Evolutionary conservation across 2,329 filamentous ascomycete genomes (phyloP).

Genomic region (Sphaerostilbella broomeana): DNA sequence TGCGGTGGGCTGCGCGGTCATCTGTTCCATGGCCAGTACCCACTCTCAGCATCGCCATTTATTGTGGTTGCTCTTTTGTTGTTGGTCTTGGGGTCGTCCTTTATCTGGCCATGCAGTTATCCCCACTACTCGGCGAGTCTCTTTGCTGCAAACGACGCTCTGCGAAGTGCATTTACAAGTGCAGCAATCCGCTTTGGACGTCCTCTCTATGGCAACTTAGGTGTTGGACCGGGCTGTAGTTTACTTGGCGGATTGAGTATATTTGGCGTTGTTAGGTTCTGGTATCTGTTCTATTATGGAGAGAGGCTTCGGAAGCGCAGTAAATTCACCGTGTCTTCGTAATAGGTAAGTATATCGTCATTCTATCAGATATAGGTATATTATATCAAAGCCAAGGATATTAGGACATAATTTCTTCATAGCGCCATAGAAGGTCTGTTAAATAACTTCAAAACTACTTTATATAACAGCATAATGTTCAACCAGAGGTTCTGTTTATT

Average conservation of each 20-base stretch:
- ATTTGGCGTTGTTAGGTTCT: too few species aligned
- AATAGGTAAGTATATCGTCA: too few species aligned
- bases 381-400: too few species aligned
- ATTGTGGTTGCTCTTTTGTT: not conserved
- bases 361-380: too few species aligned
- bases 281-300: too few species aligned
- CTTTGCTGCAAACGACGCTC: constrained; percentile 1
- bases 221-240: not conserved
- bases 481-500: too few species aligned
- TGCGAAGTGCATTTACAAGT: constrained; percentile 3
- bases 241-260: constrained; percentile 1
- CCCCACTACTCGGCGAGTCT: constrained; percentile 1
- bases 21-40: not conserved
- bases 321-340: too few species aligned
- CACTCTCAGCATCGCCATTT: not conserved
- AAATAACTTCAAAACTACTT: too few species aligned
- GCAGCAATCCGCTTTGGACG: not conserved
- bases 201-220: not conserved
- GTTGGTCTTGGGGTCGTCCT: constrained; percentile 37
- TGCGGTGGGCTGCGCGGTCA: not conserved
- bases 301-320: too few species aligned
- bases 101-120: constrained; percentile 31
- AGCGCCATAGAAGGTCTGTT: too few species aligned
- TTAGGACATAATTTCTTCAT: too few species aligned
- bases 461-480: too few species aligned